Evolutionary conservation across 176 grass and related monocot species (phyloP).

Genomic region (Puccinellia tenuiflora): DNA sequence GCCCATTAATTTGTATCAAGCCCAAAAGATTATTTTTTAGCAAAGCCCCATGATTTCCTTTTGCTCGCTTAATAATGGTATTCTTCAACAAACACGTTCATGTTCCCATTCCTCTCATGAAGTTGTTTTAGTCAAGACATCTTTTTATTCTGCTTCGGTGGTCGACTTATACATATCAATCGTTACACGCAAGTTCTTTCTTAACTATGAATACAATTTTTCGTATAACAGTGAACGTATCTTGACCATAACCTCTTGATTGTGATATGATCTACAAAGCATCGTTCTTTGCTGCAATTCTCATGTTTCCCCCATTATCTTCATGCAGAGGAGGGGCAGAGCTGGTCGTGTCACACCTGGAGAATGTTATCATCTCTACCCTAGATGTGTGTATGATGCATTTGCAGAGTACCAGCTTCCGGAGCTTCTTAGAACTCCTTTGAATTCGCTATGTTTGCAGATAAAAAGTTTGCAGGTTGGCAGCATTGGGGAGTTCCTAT

Average conservation of each 20-base stretch:
- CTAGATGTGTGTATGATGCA: conserved; percentile 93
- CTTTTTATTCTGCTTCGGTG: conserved; percentile 9
- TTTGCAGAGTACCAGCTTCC: conserved; percentile 91
- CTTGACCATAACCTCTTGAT: neutral
- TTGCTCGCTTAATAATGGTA: neutral
- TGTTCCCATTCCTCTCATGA: conserved; percentile 5
- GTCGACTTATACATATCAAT: neutral
- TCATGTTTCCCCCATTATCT: conserved; percentile 26
- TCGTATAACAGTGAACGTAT: neutral
- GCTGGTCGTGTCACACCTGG: conserved; percentile 91
- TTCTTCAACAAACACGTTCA: neutral
- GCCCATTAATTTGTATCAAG: neutral
- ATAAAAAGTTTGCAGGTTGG: conserved; percentile 95
- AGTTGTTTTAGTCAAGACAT: neutral
- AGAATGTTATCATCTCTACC: conserved; percentile 97
- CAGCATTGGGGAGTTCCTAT: conserved; percentile 83
- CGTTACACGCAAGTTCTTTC: neutral
- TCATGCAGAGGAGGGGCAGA: conserved; percentile 79
- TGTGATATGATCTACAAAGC: neutral
- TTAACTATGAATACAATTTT: neutral
- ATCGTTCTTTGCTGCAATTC: conserved; percentile 4
- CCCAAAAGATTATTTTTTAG: neutral
- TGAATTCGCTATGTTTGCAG: conserved; percentile 95
- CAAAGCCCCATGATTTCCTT: neutral
- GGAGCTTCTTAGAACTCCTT: conserved; percentile 87